Evolutionary conservation across 176 grass and related monocot species (phyloP).

Genomic region (Puccinellia tenuiflora): DNA sequence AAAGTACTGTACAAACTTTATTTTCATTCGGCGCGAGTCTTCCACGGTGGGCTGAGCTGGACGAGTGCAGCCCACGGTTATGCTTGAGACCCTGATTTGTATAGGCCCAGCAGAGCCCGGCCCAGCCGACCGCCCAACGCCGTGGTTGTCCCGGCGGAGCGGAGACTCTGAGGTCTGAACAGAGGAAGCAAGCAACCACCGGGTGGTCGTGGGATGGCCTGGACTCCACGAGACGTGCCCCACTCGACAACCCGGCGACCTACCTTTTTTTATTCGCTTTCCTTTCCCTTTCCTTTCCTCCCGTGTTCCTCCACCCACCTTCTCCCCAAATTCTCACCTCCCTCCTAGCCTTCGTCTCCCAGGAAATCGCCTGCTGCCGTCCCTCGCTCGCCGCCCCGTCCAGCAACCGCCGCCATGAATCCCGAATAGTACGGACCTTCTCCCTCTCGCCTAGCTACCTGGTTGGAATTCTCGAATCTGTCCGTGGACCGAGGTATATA

Average conservation of each 20-base stretch:
- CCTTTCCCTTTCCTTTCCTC: neutral
- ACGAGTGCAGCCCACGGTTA: too few relatives aligned
- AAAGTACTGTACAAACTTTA: too few relatives aligned
- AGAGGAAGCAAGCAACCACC: neutral
- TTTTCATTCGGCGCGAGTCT: too few relatives aligned
- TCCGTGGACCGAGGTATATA: neutral
- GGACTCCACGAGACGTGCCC: constrained; percentile 32
- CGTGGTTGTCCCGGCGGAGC: neutral
- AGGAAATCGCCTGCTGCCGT: neutral
- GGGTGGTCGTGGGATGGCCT: neutral
- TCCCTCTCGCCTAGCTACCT: neutral
- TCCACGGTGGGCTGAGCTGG: too few relatives aligned
- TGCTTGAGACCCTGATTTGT: too few relatives aligned
- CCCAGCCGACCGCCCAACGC: too few relatives aligned
- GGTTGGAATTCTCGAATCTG: neutral
- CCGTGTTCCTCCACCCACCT: neutral
- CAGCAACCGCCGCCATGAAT: constrained; percentile 26
- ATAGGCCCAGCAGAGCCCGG: too few relatives aligned
- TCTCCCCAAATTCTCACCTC: neutral
- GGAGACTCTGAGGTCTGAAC: neutral
- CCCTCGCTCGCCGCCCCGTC: neutral
- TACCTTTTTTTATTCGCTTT: neutral
- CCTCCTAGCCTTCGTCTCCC: neutral
- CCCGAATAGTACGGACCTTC: constrained; percentile 36
- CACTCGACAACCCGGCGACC: constrained; percentile 26